These are phyloP conservation scores for Suillus sp. DNA, from an alignment of 768 basidiomycete species.

Conservation along the genomic window DNA sequence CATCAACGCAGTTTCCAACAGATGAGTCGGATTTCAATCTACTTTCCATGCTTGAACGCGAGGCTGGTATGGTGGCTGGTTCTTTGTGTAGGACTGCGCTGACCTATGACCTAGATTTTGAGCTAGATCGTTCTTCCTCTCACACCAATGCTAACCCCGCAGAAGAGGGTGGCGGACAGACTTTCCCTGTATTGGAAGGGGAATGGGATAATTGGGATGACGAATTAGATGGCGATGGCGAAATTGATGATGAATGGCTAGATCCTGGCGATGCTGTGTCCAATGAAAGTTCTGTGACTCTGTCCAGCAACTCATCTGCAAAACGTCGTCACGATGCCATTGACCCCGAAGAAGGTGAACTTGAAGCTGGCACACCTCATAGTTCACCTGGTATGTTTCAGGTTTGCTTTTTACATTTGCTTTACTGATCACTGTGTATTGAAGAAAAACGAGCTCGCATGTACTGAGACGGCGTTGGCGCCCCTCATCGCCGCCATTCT, in stretches of 20 bases:
- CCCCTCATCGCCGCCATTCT: not conserved
- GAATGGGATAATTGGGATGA: slow-evolving; percentile 36
- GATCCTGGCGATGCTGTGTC: slow-evolving; percentile 47
- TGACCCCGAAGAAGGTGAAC: slow-evolving; percentile 43
- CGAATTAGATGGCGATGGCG: slow-evolving; percentile 50
- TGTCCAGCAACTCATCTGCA: slow-evolving; percentile 55
- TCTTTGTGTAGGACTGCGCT: slow-evolving; percentile 9
- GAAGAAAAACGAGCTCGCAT: slow-evolving; percentile 50
- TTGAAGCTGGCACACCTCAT: slow-evolving; percentile 32
- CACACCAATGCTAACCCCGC: slow-evolving; percentile 13
- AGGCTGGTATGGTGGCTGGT: slow-evolving; percentile 29
- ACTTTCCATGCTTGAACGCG: slow-evolving; percentile 29
- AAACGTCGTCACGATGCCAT: slow-evolving; percentile 53
- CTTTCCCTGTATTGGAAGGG: slow-evolving; percentile 18
- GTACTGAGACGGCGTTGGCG: slow-evolving; percentile 28
- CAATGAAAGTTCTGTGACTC: slow-evolving; percentile 54
- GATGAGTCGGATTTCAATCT: slow-evolving; percentile 35
- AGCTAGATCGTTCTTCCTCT: slow-evolving; percentile 28
- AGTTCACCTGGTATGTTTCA: slow-evolving; percentile 48
- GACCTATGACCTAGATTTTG: slow-evolving; percentile 25
- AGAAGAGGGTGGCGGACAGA: slow-evolving; percentile 24
- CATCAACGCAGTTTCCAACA: slow-evolving; percentile 10
- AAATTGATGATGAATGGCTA: slow-evolving; percentile 45
- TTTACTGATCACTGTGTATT: not conserved
- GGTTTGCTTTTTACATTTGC: not conserved